phyloP scores from a whole-genome alignment of 192 early-diverging fungal species.

The Ramicandelaber brevisporus region DNA sequence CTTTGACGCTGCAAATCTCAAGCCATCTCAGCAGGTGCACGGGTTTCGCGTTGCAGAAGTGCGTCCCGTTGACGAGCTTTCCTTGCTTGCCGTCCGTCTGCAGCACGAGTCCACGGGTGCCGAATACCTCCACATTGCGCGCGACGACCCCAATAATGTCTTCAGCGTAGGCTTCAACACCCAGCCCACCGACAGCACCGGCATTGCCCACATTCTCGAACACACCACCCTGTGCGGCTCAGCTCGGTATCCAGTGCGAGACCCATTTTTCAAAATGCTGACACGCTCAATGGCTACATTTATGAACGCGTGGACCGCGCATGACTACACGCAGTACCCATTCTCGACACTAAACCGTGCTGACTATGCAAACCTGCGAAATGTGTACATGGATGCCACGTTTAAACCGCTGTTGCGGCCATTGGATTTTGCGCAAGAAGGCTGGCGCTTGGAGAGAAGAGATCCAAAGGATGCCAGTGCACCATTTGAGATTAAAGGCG shows the following conservation, averaged over 20 bases:
- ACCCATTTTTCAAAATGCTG: constrained; percentile 98
- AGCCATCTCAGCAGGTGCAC: too few species aligned
- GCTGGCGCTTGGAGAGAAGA: constrained; percentile 76
- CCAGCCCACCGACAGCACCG: constrained; percentile 50
- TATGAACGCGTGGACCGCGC: constrained; percentile 89
- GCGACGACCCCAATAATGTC: constrained; percentile 79
- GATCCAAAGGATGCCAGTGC: constrained; percentile 20
- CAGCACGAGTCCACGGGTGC: constrained; percentile 56
- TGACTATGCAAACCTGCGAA: constrained; percentile 75
- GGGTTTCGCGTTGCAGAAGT: constrained; percentile 9
- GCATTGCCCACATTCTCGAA: constrained; percentile 84
- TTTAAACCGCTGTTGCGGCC: constrained; percentile 57
- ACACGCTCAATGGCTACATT: constrained; percentile 85
- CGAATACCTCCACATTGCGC: constrained; percentile 62
- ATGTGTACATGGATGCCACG: constrained; percentile 77
- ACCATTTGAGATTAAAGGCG: constrained; percentile 51
- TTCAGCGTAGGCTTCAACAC: constrained; percentile 85
- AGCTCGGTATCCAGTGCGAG: constrained; percentile 64
- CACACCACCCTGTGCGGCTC: constrained; percentile 88
- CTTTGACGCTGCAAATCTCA: too few species aligned
- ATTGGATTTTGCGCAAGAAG: constrained; percentile 80
- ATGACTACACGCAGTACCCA: constrained; percentile 76
- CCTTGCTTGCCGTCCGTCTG: constrained; percentile 47
- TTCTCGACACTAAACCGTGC: constrained; percentile 71
- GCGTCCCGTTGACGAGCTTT: constrained; percentile 40